Base-by-base conservation (phyloP, 805 yeast genomes). In the Ogataea ganodermae region DNA sequence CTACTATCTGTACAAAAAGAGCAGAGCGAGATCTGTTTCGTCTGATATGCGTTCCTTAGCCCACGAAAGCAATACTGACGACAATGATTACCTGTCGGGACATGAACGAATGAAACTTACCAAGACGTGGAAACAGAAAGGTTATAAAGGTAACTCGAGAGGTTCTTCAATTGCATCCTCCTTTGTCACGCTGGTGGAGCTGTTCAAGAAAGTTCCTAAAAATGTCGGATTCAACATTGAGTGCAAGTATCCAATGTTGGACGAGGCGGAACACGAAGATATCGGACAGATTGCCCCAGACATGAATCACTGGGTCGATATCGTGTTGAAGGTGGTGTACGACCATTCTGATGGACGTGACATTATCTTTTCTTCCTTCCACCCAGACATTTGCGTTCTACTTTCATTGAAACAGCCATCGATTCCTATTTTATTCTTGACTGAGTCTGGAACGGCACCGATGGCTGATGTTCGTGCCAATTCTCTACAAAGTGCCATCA, bases 211-310 rank as follows among this genome's bases (percentile, higher is more conserved):
- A 55, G 69, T 92, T 21, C 97, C 98, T 1, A 73, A 75, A 48
- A 79, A 76, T 49, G 95, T 91, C 13, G 98, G 98, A 0, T 91
- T 94, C 71, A 92, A 92, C 62, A 89, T 92, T 51, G 98, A 92
- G 66, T 83, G 94, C 68, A 90, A 92, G 63, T 92, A 90, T 63
- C 98, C 98, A 1, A 87, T 92, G 94, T 75, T 89, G 43, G 96
- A 89, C 63, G 98, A 92, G 69, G 91, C 96, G 0, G 86, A 90
- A 63, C 75, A 75, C 2, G 97, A 92, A 62, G 89, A 85, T 50
- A 85, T 91, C 81, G 96, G 96, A 14, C 86, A 85, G 54, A 73
- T 87, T 52, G 89, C 86, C 1, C 78, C 86, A 48, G 96, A 91
- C 57, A 73, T 90, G 71, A 92, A 92, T 65, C 77, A 76, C 56